These are phyloP conservation scores for Vachellia pachyceras DNA, from an alignment of 306 rosid species.

Conservation along the genomic window DNA sequence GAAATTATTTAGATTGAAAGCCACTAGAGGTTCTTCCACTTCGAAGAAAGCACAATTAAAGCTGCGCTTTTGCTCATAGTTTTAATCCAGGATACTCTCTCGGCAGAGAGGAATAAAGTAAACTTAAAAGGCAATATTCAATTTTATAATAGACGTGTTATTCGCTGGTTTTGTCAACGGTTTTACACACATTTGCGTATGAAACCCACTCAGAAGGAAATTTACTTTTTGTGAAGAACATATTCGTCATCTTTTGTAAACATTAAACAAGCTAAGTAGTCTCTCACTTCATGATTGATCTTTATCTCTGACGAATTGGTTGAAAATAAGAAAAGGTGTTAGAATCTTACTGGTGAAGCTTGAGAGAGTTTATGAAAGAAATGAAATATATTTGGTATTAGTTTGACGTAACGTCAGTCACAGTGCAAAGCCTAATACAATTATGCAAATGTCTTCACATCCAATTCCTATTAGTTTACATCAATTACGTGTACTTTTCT, in stretches of 20 bases:
- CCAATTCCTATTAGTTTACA: neutral
- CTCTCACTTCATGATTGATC: conserved; percentile 24
- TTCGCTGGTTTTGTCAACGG: conserved; percentile 19
- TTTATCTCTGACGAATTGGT: conserved; percentile 18
- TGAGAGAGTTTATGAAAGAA: too few relatives aligned
- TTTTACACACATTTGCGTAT: conserved; percentile 26
- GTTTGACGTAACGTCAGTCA: conserved; percentile 2
- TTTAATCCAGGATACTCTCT: conserved; percentile 23
- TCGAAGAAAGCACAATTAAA: neutral
- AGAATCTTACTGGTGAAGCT: too few relatives aligned
- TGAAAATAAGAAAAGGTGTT: too few relatives aligned
- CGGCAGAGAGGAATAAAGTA: conserved; percentile 9
- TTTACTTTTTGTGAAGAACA: too few relatives aligned
- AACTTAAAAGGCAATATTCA: neutral
- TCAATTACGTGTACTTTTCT: neutral
- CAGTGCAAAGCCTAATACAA: neutral
- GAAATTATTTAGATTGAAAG: too few relatives aligned
- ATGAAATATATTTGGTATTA: too few relatives aligned
- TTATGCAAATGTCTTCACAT: neutral
- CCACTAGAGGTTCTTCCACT: too few relatives aligned
- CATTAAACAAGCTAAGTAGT: conserved; percentile 2
- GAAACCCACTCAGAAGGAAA: too few relatives aligned
- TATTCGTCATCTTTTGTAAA: conserved; percentile 27
- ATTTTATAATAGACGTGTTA: neutral
- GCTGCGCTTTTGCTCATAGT: neutral